Evolutionary conservation across 1,139 yeast species (phyloP).

Genomic region (Kodamaea fungicola): DNA sequence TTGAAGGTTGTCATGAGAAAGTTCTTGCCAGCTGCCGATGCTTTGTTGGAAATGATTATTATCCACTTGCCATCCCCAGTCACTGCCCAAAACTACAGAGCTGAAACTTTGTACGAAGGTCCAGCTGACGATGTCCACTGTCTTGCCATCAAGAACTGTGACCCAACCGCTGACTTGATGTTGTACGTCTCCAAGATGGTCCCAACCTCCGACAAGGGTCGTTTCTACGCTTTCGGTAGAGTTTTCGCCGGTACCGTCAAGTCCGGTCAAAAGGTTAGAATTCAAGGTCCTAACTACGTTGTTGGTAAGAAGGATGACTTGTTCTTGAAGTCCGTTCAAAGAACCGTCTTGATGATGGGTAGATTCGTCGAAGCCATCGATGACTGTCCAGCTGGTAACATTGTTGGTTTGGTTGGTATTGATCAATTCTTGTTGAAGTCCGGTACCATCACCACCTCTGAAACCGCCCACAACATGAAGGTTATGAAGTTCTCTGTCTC

Average conservation of each 20-base stretch:
- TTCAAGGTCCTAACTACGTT: slow-evolving; percentile 99
- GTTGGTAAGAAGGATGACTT: slow-evolving; percentile 98
- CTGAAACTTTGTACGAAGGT: slow-evolving; percentile 99
- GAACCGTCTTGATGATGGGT: slow-evolving; percentile 99
- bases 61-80: slow-evolving; percentile 99
- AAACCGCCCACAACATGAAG: slow-evolving; percentile 98
- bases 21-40: slow-evolving; percentile 99
- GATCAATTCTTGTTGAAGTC: slow-evolving; percentile 99
- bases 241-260: slow-evolving; percentile 99
- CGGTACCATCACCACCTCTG: slow-evolving; percentile 98
- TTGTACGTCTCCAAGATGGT: slow-evolving; percentile 99
- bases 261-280: slow-evolving; percentile 99
- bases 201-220: slow-evolving; percentile 99
- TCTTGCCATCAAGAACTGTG: slow-evolving; percentile 95
- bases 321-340: slow-evolving; percentile 96
- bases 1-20: slow-evolving; percentile 99
- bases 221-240: slow-evolving; percentile 99
- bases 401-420: slow-evolving; percentile 99
- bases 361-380: slow-evolving; percentile 97
- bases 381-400: slow-evolving; percentile 99
- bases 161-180: slow-evolving; percentile 98
- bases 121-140: slow-evolving; percentile 93
- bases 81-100: slow-evolving; percentile 99
- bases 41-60: slow-evolving; percentile 97
- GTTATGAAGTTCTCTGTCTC: slow-evolving; percentile 99